These are phyloP conservation scores for Teratosphaeria epicoccoides DNA, from an alignment of 2,329 filamentous ascomycete species.

Conservation along the genomic window DNA sequence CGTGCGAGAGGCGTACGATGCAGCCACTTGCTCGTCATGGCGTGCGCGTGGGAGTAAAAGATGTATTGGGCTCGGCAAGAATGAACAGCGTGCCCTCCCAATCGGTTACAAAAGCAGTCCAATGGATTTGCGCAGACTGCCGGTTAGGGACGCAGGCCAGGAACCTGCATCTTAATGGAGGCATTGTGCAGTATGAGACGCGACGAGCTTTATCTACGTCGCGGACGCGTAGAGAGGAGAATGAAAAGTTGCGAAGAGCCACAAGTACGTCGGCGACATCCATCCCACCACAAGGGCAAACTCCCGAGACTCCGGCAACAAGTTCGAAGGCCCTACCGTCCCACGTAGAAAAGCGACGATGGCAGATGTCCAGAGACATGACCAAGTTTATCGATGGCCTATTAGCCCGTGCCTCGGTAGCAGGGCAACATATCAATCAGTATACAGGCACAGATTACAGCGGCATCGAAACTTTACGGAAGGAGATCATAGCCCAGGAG, in stretches of 20 bases:
- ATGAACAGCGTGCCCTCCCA: not conserved
- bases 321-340: conserved; percentile 32
- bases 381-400: conserved; percentile 75
- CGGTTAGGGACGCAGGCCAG: not conserved
- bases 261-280: not conserved
- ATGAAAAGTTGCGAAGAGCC: not conserved
- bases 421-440: conserved; percentile 82
- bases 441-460: conserved; percentile 81
- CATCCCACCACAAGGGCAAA: not conserved
- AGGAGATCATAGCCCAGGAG: conserved; percentile 60
- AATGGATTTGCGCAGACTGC: conserved; percentile 1
- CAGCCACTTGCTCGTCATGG: not conserved
- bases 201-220: not conserved
- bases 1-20: not conserved
- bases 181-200: not conserved
- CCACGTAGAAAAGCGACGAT: conserved; percentile 43
- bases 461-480: conserved; percentile 76
- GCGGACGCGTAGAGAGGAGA: not conserved
- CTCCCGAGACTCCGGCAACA: not conserved
- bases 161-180: not conserved
- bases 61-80: not conserved
- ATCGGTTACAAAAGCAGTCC: not conserved
- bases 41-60: not conserved
- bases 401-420: conserved; percentile 72
- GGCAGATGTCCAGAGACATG: conserved; percentile 50